A percentile compares a stretch with the other conserved stretches of the same genome.
These are phyloP conservation scores for Diaporthe caulivora DNA, from an alignment of 2,329 filamentous ascomycete species.

Conservation along the genomic window DNA sequence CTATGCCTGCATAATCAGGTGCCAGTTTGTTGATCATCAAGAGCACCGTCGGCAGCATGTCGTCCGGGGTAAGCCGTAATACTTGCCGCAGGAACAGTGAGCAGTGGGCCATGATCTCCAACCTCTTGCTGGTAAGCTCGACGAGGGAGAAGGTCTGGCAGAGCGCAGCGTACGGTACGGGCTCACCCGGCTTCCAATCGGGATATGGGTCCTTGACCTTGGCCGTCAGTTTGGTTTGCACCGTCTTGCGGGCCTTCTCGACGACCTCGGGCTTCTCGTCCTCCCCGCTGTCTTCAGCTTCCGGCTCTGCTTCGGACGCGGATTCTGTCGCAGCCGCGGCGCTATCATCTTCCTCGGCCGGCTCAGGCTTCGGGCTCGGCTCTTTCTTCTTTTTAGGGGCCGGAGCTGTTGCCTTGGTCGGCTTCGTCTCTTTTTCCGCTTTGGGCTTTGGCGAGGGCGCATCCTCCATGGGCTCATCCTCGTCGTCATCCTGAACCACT, in stretches of 20 bases:
- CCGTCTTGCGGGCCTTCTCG: slow-evolving; percentile 82
- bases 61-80: slow-evolving; percentile 87
- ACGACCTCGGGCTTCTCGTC: slow-evolving; percentile 77
- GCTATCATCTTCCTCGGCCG: slow-evolving; percentile 61
- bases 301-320: slow-evolving; percentile 62
- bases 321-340: slow-evolving; percentile 57
- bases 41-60: slow-evolving; percentile 88
- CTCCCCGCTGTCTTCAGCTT: slow-evolving; percentile 64
- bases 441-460: slow-evolving; percentile 41
- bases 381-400: slow-evolving; percentile 41
- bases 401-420: slow-evolving; percentile 41
- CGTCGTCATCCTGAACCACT: slow-evolving; percentile 66
- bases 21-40: slow-evolving; percentile 99
- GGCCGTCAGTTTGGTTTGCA: slow-evolving; percentile 77
- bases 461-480: slow-evolving; percentile 57
- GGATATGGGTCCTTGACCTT: slow-evolving; percentile 86
- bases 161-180: slow-evolving; percentile 93
- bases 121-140: slow-evolving; percentile 92
- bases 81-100: slow-evolving; percentile 93
- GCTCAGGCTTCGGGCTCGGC: slow-evolving; percentile 47
- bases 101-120: slow-evolving; percentile 90
- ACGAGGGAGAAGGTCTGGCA: slow-evolving; percentile 95
- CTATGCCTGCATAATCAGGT: slow-evolving; percentile 95
- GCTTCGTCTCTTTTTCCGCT: slow-evolving; percentile 47
- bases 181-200: slow-evolving; percentile 90